A percentile compares a stretch with the other conserved stretches of the same genome.
phyloP scores from a whole-genome alignment of 78 protist species.

The Monosiga brevicollis region DNA sequence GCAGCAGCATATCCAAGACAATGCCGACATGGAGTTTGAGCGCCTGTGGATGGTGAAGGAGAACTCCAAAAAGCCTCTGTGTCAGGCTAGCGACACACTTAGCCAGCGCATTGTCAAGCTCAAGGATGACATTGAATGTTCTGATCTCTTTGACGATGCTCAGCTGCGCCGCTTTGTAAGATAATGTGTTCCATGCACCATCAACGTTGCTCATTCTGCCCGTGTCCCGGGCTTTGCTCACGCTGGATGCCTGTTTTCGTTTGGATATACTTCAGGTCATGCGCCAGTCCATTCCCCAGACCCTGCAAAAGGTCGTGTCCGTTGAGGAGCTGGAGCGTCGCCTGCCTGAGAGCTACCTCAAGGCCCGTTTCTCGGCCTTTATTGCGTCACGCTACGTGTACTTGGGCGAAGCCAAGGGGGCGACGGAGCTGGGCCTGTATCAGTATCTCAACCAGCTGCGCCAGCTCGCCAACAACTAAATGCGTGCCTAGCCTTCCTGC shows the following conservation, averaged over 20 bases:
- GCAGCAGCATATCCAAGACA: constrained; percentile 49
- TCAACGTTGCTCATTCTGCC: background rate
- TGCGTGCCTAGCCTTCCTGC: no score
- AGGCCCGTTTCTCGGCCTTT: constrained; percentile 53
- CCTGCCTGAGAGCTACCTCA: constrained; percentile 68
- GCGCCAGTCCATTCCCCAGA: constrained; percentile 36
- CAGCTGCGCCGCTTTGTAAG: background rate
- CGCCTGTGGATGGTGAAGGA: constrained; percentile 59
- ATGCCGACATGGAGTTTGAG: constrained; percentile 58
- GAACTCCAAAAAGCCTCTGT: constrained; percentile 25
- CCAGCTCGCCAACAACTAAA: no score
- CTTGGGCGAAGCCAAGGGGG: no score
- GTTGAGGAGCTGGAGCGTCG: constrained; percentile 52
- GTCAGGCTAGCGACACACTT: constrained; percentile 47
- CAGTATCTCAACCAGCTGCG: no score
- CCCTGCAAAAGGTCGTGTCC: constrained; percentile 15
- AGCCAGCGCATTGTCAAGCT: constrained; percentile 45
- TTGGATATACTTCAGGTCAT: constrained; percentile 1
- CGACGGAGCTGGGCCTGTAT: no score
- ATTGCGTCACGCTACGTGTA: constrained; percentile 72
- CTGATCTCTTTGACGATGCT: background rate
- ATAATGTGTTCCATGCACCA: background rate
- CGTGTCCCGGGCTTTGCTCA: background rate
- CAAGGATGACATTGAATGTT: background rate
- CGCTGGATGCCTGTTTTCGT: background rate